Base-by-base conservation (phyloP, 192 early-diverging fungal species). In the Coemansia erecta region DNA sequence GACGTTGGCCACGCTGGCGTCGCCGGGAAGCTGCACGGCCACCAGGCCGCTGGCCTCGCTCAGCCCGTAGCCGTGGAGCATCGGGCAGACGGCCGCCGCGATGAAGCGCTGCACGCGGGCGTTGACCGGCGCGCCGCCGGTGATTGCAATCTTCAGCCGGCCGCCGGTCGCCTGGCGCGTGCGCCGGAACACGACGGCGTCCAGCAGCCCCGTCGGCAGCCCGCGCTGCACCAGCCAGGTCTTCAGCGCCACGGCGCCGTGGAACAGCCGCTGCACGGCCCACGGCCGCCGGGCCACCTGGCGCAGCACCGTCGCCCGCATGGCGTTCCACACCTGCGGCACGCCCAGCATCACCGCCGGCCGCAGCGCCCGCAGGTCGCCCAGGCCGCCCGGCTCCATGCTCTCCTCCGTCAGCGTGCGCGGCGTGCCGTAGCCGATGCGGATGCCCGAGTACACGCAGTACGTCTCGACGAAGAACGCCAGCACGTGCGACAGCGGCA, bases 71-170 rank as follows among this genome's bases (percentile, higher is more conserved):
- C 94, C 96, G 53, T 90, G 86, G 35, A 95, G 66, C 60, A 94
- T 82, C n/a, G 89, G 85, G 70, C 89, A 92, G 44, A 96, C 61
- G 6, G 83, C 68, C 19, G 87, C 84, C 3, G 86, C 81, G 48
- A 98, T 77, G 56, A 95, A 94, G 53, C 85, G 78, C 64, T 95
- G 94, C 33, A 92, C 95, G 43, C 92, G 90, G 35, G 67, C 17
- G 33, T 89, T 90, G 63, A 98, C 82, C 42, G 90, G 91, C 18
- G 96, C 96, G 59, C 96, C 94, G 69, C 93, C 94, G 7, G 87
- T 87, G 33, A 94, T 68, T 3, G 88, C 90, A 56, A 87, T 84
- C 64, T 87, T 84, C 47, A 98, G 79, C 37, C 89, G 82, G 42
- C 94, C 93, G 62, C 96, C 96, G 37, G 89, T 89, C 64, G 89